Conservation (phyloP, 805 yeast species). For the Metschnikowia dekortorum region DNA sequence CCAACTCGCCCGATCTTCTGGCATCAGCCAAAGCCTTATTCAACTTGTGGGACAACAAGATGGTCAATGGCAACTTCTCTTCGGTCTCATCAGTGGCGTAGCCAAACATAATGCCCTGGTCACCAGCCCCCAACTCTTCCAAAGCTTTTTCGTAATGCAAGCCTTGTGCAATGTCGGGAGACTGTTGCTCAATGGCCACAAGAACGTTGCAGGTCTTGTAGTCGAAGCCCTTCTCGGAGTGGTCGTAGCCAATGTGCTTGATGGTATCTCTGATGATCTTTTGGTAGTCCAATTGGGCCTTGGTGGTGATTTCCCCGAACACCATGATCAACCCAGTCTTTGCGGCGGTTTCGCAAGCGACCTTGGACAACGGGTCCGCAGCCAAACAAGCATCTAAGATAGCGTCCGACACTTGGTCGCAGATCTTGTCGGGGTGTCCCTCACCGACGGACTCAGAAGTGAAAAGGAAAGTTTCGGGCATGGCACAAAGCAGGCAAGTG, state of each 20-base stretch:
- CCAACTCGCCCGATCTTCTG: conserved; percentile 90
- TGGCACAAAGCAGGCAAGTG: not conserved
- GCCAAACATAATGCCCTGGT: conserved; percentile 99
- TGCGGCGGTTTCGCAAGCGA: conserved; percentile 98
- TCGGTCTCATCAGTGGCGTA: conserved; percentile 99
- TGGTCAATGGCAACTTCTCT: conserved; percentile 93
- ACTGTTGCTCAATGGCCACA: conserved; percentile 99
- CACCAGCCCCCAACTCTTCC: conserved; percentile 99
- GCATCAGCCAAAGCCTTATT: conserved; percentile 96
- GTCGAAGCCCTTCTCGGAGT: conserved; percentile 94
- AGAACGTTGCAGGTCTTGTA: conserved; percentile 98
- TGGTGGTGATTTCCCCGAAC: conserved; percentile 98
- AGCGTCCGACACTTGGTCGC: conserved; percentile 99
- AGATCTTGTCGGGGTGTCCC: conserved; percentile 93
- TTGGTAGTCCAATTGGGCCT: conserved; percentile 92
- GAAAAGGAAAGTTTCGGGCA: conserved; percentile 49
- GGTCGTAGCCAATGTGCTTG: conserved; percentile 97
- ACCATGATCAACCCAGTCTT: conserved; percentile 99
- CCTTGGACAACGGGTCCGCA: conserved; percentile 95
- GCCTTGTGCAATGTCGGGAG: conserved; percentile 99
- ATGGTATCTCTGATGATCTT: conserved; percentile 97
- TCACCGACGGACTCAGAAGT: conserved; percentile 92
- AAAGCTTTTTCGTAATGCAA: conserved; percentile 92
- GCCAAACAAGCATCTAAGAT: conserved; percentile 95
- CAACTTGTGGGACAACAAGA: conserved; percentile 89